Base-by-base conservation (phyloP, 2,329 filamentous ascomycete genomes). In the Aspergillus sp. region DNA sequence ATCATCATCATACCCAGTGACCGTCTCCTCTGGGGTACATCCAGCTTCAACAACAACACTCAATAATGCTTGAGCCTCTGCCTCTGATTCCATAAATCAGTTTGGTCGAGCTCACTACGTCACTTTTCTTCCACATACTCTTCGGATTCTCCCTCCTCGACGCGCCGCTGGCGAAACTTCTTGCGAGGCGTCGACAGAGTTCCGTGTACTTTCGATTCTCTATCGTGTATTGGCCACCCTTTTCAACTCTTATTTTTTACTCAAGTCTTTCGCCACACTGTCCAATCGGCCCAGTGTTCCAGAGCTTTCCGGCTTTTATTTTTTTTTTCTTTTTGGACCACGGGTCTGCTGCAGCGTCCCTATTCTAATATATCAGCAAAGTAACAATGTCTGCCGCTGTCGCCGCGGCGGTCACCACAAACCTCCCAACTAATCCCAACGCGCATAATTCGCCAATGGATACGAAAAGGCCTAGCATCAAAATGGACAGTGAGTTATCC, bases 381-480 rank as follows among this genome's bases (percentile, higher is more conserved):
- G 52, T 60, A 58, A 71, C 62, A 63, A 80, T 80, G 77, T 78
- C 78, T 70, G 75, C 77, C 68, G 74, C 73, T 49, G 75, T 79
- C 63, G 75, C 76, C 66, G 69, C 74, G 59, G 72, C 73, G 59
- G 69, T 70, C 53, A 74, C 78, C 52, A 72, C 73, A 66, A 71
- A 67, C 57, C 66, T 67, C 65, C 52, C 63, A 31, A 56, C 64
- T 64, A 68, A 69, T 65, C 66, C 73, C 55, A 68, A 62, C 54
- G 70, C 66, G 63, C 72, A 71, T 62, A 76, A 75, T 61, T 72
- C 77, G 55, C 72, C 77, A 67, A 80, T 81, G 76, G 79, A 81
- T 65, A 71, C 74, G 59, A 80, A 79, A 67, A 80, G 77, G 65
- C 72, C 71, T 57, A 66, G 66, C 34, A 60, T 74, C 57, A 74